Conservation (phyloP, 2,329 filamentous ascomycete genomes). For the Colletotrichum coccodes region DNA sequence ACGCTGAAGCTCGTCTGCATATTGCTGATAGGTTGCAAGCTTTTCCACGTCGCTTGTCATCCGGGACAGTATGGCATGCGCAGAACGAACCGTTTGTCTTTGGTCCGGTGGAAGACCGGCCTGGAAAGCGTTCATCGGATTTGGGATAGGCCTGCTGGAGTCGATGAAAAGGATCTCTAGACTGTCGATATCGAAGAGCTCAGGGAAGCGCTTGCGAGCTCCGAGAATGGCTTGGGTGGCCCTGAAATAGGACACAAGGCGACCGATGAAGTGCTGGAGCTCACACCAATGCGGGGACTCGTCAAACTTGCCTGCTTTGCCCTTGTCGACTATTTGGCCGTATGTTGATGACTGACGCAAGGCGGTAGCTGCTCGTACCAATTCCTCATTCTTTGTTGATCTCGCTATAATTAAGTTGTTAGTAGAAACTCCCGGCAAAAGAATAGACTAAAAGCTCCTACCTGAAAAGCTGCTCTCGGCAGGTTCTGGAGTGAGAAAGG, state of each 20-base stretch:
- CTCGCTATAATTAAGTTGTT: too few relatives aligned
- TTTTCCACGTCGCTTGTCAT: constrained; percentile 26
- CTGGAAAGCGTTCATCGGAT: constrained; percentile 32
- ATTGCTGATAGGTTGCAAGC: background rate
- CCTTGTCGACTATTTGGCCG: background rate
- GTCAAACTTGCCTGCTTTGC: constrained; percentile 15
- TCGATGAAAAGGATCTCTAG: constrained; percentile 37
- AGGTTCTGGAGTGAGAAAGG: too few relatives aligned
- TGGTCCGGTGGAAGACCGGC: constrained; percentile 21
- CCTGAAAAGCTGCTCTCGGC: background rate
- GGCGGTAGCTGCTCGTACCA: background rate
- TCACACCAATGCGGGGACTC: constrained; percentile 41
- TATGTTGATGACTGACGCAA: background rate
- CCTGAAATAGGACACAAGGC: constrained; percentile 39
- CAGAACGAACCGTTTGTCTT: background rate
- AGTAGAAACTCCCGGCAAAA: too few relatives aligned
- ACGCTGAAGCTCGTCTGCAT: background rate
- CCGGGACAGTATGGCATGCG: constrained; percentile 36
- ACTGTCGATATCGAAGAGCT: constrained; percentile 42
- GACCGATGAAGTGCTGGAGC: constrained; percentile 40
- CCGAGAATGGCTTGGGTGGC: constrained; percentile 35
- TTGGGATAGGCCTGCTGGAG: constrained; percentile 36
- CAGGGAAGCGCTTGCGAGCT: constrained; percentile 38
- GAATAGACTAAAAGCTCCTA: background rate
- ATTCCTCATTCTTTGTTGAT: background rate